A percentile compares a stretch with the other conserved stretches of the same genome.
These are phyloP conservation scores for Syzygium oleosum DNA, from an alignment of 345 rosid genomes.

Conservation along the genomic window DNA sequence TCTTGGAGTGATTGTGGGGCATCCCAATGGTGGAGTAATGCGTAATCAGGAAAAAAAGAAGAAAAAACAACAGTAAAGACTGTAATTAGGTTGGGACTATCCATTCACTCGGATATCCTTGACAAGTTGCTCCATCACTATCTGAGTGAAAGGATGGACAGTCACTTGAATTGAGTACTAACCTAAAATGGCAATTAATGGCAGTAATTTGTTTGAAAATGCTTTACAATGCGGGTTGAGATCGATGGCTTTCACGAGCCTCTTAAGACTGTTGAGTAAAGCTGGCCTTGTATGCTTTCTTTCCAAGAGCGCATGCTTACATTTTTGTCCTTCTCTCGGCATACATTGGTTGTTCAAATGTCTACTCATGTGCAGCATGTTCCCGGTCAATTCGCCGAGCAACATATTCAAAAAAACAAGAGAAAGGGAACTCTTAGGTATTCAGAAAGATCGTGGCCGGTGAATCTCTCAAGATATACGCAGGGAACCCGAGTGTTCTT, in stretches of 20 bases:
- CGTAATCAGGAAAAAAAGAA: neutral
- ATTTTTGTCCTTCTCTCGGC: neutral
- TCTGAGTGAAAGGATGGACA: neutral
- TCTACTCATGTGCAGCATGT: neutral
- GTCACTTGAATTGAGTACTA: neutral
- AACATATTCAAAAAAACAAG: neutral
- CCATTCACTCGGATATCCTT: neutral
- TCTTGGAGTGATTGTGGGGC: neutral
- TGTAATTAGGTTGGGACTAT: neutral
- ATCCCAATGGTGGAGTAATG: neutral
- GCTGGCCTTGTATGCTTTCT: neutral
- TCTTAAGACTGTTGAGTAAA: neutral
- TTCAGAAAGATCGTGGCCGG: neutral
- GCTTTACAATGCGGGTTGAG: neutral
- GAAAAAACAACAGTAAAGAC: neutral
- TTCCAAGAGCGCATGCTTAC: neutral
- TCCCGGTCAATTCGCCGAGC: neutral
- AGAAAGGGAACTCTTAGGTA: neutral
- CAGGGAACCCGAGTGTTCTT: neutral
- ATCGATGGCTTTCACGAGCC: neutral
- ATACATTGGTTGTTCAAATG: too few relatives aligned
- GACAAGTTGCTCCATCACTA: neutral
- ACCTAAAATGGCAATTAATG: neutral
- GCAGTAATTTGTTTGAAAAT: neutral
- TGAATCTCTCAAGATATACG: neutral